A percentile compares a stretch with the other conserved stretches of the same genome.
Conservation (phyloP, 2,329 filamentous ascomycete species). For the Ophiocordyceps robertsii region DNA sequence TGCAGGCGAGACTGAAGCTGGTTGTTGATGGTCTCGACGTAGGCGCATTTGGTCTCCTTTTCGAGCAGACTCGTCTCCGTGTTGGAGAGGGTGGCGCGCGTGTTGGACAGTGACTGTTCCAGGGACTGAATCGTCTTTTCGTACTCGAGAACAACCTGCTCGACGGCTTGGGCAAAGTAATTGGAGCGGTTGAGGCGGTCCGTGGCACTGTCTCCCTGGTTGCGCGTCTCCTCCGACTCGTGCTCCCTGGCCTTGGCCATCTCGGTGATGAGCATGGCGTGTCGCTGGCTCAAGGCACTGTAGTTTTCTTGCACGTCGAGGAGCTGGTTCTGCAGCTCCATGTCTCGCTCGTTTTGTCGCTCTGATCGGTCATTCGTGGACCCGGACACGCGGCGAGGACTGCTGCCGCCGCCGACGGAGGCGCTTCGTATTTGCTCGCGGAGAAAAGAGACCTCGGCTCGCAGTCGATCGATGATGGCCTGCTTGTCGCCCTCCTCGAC, state of each 20-base stretch:
- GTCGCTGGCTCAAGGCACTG: conserved; percentile 75
- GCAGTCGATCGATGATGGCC: conserved; percentile 81
- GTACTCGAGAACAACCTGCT: conserved; percentile 92
- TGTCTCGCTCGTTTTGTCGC: conserved; percentile 70
- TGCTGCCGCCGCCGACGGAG: conserved; percentile 52
- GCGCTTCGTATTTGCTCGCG: conserved; percentile 84
- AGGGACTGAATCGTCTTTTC: conserved; percentile 95
- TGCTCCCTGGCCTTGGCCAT: conserved; percentile 75
- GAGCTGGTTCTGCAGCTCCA: conserved; percentile 85
- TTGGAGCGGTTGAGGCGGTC: conserved; percentile 89
- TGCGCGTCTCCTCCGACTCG: conserved; percentile 45
- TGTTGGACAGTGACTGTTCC: conserved; percentile 82
- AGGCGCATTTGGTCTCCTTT: conserved; percentile 86
- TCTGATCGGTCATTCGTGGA: conserved; percentile 59
- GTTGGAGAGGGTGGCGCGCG: conserved; percentile 65
- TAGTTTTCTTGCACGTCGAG: conserved; percentile 93
- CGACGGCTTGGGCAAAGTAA: conserved; percentile 89
- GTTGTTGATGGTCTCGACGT: conserved; percentile 79
- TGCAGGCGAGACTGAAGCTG: conserved; percentile 85
- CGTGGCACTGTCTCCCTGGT: conserved; percentile 63
- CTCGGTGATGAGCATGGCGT: conserved; percentile 90
- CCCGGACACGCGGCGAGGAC: conserved; percentile 36
- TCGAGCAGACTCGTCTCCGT: conserved; percentile 82
- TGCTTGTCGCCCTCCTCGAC: conserved; percentile 89
- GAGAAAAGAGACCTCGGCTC: conserved; percentile 85